Evolutionary conservation across 257 asterid genomes (phyloP), one percentile per base, ranked within the genome.

Genomic region (Nemophila menziesii): DNA sequence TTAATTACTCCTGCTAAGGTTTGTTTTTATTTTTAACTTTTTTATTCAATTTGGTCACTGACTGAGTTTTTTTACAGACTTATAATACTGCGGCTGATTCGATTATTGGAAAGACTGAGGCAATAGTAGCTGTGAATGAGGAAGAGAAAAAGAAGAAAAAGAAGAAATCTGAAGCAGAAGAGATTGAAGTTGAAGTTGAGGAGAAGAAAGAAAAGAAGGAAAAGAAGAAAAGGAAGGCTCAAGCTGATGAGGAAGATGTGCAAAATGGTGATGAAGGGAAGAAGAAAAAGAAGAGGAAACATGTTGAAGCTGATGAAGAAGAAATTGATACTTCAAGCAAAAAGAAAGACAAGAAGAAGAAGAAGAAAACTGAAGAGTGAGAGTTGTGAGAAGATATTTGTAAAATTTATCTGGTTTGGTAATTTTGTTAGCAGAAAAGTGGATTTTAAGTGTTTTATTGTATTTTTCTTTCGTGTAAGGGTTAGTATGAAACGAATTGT

Each of bases 71-170:
- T 26, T 57, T 55, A 60, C 72, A 79, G 89, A 65, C 62, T 0
- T 83, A 76, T 78, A 83, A 83, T 49, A 78, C 92, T 39, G 62
- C 89, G 14, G 77, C 89, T 1, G 94, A 79, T 52, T 63, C 89
- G 18, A 24, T 77, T 33, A 66, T 77, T 27, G 70, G 73, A 19
- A 71, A 44, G 1, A 51, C 73, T 14, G 71, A 59, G 52, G 44
- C 71, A 19, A 48, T 52, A 11, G 46, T 68, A 21, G 51, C 68
- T 29, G 36, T 2, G 2, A 7, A 29, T 2, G 36, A 7, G 36
- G 12, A 29, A 29, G 12, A 29, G 66, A 26, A 66, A 29, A 73
- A 70, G 26, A 80, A 62, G 58, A 69, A 60, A 43, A 59, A 48
- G 43, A 67, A 63, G 49, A 64, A 20, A 36, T 44, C 34, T 3